Evolutionary conservation across 1,284 basidiomycete species (phyloP), one percentile per base, ranked within the genome.

Genomic region (Trametes hirsuta): DNA sequence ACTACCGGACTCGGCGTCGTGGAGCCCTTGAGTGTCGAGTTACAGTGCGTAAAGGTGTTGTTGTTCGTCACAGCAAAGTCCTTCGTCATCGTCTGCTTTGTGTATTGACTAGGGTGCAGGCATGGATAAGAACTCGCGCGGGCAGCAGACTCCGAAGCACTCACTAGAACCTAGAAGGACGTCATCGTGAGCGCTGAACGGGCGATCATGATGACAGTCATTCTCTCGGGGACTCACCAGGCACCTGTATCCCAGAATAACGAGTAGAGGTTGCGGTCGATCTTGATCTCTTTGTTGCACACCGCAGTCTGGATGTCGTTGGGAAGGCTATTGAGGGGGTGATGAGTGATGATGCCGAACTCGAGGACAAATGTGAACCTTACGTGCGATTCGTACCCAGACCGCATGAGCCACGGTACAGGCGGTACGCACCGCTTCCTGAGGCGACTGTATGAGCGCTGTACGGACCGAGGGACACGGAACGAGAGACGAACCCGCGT

Each of bases 41-140:
- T 59, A 47, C 62, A 66, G 11, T 64, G 47, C n/a, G 62, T 68
- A 53, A 68, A 67, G 10, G 66, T 66, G 58, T 67, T 67, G 52
- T 67, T 67, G 53, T 66, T 64, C n/a, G 59, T 51, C 12, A 54
- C 58, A 21, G 64, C 59, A 35, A 66, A 59, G 48, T 62, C 55
- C 24, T 47, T 56, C 34, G 47, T 39, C 47, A 59, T 59, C 6
- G 50, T 57, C 34, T 64, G 57, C 25, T 63, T 62, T 39, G 55
- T 64, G 18, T 53, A 64, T 2, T 42, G 45, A 22, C 64, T 67
- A 25, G 6, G 2, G 18, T 2, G 8, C 9, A 5, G 10, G 47
- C 9, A 42, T 6, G 44, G 30, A 6, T 1, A 56, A 42, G 9
- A 30, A 1, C 18, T 18, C 6, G 14, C 34, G 21, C 10, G 9